Evolutionary conservation across 148 eudicot species (phyloP), one percentile per base, ranked within the genome.

Genomic region (Rhododendron simsii): DNA sequence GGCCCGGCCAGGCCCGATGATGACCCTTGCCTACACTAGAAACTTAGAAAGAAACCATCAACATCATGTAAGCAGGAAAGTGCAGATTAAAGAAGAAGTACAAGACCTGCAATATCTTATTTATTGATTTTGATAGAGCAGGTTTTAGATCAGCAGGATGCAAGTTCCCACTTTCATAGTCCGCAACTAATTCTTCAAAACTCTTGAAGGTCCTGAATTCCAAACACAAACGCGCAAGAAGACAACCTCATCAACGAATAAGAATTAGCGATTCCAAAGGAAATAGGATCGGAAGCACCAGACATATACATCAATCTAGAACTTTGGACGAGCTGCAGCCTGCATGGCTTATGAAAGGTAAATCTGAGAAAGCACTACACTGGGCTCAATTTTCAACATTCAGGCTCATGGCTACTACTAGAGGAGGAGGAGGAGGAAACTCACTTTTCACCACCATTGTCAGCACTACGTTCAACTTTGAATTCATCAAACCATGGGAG

Each of bases 401-500:
- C 57, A 48, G 50, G 53, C 30, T 69, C 15, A 3, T 28, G 37
- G 28, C 75, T 69, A 28, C 16, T 11, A 28, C 14, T 9, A 63
- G 28, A 67, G 16, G 75, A 69, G 26, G 69, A 69, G 26, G 69
- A 55, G 59, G 59, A 55, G 28, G 7, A 57, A 76, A 88, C 98
- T 93, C 90, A 96, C 98, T 92, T 96, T 80, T 93, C 90, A 83
- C 98, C 95, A 77, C 99, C 99, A 87, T 93, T 89, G 33, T 91
- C 94, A 33, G 90, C 89, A 81, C 84, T 91, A 47, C 99, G 89
- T 84, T 92, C 94, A 73, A 95, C 93, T 45, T 90, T 94, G 76
- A 96, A 94, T 85, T 95, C 95, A 55, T 91, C 84, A 81, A 94
- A 93, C 94, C 95, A 93, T 14, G 99, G 99, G 86, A 96, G 92